Evolutionary conservation across 1,139 yeast genomes (phyloP), one percentile per base, ranked within the genome.

Genomic region (Neolecta irregularis): DNA sequence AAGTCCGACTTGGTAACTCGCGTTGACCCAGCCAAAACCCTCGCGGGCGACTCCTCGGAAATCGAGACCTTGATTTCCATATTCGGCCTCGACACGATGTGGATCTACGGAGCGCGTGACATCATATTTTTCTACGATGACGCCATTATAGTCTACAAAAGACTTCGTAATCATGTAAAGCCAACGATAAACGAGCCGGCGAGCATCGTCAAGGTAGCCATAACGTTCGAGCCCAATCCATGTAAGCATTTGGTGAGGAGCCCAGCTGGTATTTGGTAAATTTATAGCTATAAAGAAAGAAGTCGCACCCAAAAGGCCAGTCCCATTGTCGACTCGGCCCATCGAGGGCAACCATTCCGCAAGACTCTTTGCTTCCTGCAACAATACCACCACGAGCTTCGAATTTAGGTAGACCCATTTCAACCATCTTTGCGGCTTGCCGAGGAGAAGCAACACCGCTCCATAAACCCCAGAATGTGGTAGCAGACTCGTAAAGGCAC

Each of bases 281-380:
- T 12, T 12, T 5, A 26, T 11, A 6, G 13, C 12, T n/a, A n/a
- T n/a, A n/a, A n/a, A 3, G 3, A 8, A 7, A 4, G 20, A 7
- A 6, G 20, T 13, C 22, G 22, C 22, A 28, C 31, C 96, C 98
- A 51, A 64, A 81, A 5, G 98, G 98, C 53, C 75, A 88, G 55
- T 88, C 98, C 98, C 98, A 88, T 59, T 88, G 98, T 55, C 96
- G 68, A 23, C 79, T 72, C 17, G 93, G 94, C 47, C 85, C 63
- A 35, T 68, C 62, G 21, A 79, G 55, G 2, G 77, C 72, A 21
- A 78, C 61, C 12, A 62, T 71, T 19, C 95, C 95, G 41, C 93
- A 64, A 3, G 88, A 74, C 47, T 65, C 56, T 45, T 72, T 67
- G 0, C 94, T 77, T 29, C 96, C 93, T 0, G 94, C 77, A 1